These are phyloP conservation scores for Kluyveromyces sp. DNA, from an alignment of 1,139 yeast species.

Conservation along the genomic window DNA sequence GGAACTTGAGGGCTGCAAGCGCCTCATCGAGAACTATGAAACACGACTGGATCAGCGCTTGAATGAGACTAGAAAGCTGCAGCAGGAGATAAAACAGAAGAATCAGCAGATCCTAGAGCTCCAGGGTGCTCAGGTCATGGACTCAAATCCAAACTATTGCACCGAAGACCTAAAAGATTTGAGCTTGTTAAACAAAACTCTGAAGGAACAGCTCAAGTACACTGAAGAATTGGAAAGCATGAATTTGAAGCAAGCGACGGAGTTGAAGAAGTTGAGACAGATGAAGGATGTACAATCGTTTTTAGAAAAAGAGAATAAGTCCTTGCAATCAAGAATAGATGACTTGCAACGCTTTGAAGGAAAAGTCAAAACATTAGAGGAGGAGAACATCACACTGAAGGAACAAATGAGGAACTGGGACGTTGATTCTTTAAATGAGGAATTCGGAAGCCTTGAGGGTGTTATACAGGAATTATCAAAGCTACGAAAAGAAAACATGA, in stretches of 20 bases:
- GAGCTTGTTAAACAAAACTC: conserved; percentile 41
- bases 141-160: conserved; percentile 22
- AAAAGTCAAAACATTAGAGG: conserved; percentile 44
- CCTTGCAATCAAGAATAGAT: conserved; percentile 38
- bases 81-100: conserved; percentile 19
- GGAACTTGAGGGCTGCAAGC: conserved; percentile 17
- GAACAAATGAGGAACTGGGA: conserved; percentile 30
- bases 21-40: conserved; percentile 19
- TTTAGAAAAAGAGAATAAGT: conserved; percentile 44
- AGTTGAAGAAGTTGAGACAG: conserved; percentile 37
- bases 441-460: conserved; percentile 31
- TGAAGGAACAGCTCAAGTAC: conserved; percentile 51
- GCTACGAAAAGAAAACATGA: conserved; percentile 36
- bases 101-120: conserved; percentile 24
- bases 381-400: conserved; percentile 45
- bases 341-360: conserved; percentile 42
- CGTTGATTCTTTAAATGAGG: conserved; percentile 6
- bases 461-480: conserved; percentile 33
- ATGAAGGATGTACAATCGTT: conserved; percentile 43
- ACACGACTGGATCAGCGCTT: conserved; percentile 19
- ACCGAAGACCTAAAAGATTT: conserved; percentile 26
- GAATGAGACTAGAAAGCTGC: conserved; percentile 17
- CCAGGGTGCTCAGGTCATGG: conserved; percentile 18
- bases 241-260: conserved; percentile 42
- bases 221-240: conserved; percentile 50